These are phyloP conservation scores for Aspergillus pseudoglaucus DNA, from an alignment of 2,329 filamentous ascomycete species.

Conservation along the genomic window DNA sequence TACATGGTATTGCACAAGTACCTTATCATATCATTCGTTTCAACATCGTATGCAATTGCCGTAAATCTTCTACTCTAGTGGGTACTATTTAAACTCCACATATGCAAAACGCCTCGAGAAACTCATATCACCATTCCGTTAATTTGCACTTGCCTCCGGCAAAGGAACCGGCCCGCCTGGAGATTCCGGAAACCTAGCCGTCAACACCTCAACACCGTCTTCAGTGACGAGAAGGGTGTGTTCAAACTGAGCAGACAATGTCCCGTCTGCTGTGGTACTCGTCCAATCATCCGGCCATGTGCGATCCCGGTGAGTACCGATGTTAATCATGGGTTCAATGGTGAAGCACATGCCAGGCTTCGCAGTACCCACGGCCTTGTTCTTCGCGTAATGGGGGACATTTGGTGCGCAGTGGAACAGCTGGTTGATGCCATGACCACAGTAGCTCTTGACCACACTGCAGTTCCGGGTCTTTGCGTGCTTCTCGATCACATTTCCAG, in stretches of 20 bases:
- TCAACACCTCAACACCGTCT: conserved; percentile 73
- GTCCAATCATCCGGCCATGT: conserved; percentile 99
- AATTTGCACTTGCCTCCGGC: conserved; percentile 28
- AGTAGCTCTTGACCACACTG: conserved; percentile 92
- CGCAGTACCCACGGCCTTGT: conserved; percentile 90
- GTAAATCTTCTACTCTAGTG: not conserved
- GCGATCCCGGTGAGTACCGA: conserved; percentile 84
- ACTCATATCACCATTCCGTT: conserved; percentile 15
- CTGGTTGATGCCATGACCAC: conserved; percentile 89
- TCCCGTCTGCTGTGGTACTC: conserved; percentile 84
- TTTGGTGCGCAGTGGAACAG: conserved; percentile 92
- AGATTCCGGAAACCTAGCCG: conserved; percentile 64
- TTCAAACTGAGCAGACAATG: conserved; percentile 88
- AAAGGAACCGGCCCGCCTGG: conserved; percentile 66
- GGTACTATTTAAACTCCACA: not conserved
- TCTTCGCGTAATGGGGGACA: conserved; percentile 95
- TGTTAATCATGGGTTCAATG: conserved; percentile 95
- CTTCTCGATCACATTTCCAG: conserved; percentile 92
- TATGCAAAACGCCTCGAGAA: not conserved
- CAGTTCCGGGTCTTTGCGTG: conserved; percentile 79
- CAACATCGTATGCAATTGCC: not conserved
- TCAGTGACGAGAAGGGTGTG: conserved; percentile 80
- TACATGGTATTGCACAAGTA: not conserved
- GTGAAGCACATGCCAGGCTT: conserved; percentile 98
- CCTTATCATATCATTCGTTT: too few relatives aligned